These are phyloP conservation scores for Xylariaceae sp. DNA, from an alignment of 2,329 filamentous ascomycete species.

Conservation along the genomic window DNA sequence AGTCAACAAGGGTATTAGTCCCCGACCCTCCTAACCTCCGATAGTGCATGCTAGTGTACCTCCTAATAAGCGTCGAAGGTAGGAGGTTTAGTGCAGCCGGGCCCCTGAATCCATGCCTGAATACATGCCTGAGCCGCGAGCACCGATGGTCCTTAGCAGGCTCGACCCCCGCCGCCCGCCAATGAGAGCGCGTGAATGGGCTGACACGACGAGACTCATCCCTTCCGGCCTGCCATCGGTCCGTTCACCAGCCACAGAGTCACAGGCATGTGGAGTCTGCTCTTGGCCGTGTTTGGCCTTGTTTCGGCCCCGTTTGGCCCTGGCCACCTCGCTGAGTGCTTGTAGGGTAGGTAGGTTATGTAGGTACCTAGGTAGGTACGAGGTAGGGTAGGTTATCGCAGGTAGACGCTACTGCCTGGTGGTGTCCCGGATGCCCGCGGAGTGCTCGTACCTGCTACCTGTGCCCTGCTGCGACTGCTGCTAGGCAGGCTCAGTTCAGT, in stretches of 20 bases:
- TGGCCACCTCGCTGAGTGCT: too few relatives aligned
- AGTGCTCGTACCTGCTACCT: too few relatives aligned
- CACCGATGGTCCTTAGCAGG: neutral
- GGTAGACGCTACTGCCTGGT: too few relatives aligned
- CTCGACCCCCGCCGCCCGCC: neutral
- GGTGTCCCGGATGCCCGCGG: too few relatives aligned
- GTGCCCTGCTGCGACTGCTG: too few relatives aligned
- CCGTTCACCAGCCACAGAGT: constrained; percentile 16
- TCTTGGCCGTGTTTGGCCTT: too few relatives aligned
- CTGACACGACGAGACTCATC: neutral
- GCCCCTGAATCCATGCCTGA: constrained; percentile 1
- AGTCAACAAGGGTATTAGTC: constrained; percentile 5
- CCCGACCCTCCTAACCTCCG: neutral
- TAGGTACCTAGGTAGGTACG: too few relatives aligned
- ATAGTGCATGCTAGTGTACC: constrained; percentile 1
- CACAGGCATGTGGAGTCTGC: neutral
- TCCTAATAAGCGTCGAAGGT: neutral
- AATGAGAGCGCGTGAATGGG: constrained; percentile 9
- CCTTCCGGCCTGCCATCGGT: constrained; percentile 9
- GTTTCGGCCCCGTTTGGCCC: too few relatives aligned
- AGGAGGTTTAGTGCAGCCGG: neutral
- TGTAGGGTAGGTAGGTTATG: too few relatives aligned
- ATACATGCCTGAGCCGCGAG: neutral
- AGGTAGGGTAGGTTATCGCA: too few relatives aligned
- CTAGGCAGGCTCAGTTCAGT: neutral